These are phyloP conservation scores for Neonectria punicea DNA, from an alignment of 2,329 filamentous ascomycete species.

Conservation along the genomic window DNA sequence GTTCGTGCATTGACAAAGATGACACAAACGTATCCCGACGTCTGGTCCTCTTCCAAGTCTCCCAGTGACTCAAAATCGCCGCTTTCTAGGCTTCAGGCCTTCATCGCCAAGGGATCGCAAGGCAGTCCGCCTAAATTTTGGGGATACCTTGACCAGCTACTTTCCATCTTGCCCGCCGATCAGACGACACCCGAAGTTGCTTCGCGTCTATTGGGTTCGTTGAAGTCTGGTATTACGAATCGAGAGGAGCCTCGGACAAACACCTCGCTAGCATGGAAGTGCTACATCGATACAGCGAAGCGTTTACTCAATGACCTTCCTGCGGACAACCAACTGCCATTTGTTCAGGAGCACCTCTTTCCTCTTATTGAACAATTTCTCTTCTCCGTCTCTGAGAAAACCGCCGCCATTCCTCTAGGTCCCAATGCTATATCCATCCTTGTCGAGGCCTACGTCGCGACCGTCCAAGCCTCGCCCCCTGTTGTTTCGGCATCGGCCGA, in stretches of 20 bases:
- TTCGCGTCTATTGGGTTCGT: constrained; percentile 70
- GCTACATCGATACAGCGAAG: constrained; percentile 74
- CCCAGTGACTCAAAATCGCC: constrained; percentile 63
- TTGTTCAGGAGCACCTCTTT: constrained; percentile 63
- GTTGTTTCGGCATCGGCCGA: constrained; percentile 61
- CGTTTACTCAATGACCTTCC: constrained; percentile 61
- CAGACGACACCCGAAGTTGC: constrained; percentile 60
- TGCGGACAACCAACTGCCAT: constrained; percentile 55
- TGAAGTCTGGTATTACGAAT: constrained; percentile 76
- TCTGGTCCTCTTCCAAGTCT: constrained; percentile 73
- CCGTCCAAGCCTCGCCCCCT: constrained; percentile 52
- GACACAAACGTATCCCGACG: constrained; percentile 70
- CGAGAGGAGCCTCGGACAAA: constrained; percentile 80
- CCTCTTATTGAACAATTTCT: constrained; percentile 67
- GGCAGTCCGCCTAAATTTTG: constrained; percentile 79
- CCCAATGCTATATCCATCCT: constrained; percentile 53
- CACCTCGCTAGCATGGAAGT: constrained; percentile 75
- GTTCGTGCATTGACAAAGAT: constrained; percentile 73
- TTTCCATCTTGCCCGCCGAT: constrained; percentile 67
- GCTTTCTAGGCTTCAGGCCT: constrained; percentile 70
- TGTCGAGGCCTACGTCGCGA: constrained; percentile 59
- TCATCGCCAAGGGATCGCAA: constrained; percentile 87
- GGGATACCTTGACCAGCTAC: constrained; percentile 71
- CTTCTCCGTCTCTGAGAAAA: constrained; percentile 54
- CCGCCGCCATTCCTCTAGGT: constrained; percentile 45